A percentile compares a stretch with the other conserved stretches of the same genome.
These are phyloP conservation scores for Trametes coccinea DNA, from an alignment of 768 basidiomycete genomes.

Conservation along the genomic window DNA sequence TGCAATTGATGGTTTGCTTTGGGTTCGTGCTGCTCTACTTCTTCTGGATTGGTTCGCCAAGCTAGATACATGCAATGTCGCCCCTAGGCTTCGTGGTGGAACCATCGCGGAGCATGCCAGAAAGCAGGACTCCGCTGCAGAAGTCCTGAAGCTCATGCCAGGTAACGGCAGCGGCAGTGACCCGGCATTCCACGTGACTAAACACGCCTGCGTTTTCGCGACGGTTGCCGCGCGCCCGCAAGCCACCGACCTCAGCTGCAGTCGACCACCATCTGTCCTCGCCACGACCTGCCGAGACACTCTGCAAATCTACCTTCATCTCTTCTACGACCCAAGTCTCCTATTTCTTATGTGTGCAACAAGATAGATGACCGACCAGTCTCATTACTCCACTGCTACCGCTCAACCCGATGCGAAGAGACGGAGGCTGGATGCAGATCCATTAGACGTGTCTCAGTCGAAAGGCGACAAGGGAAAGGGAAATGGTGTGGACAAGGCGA, in stretches of 20 bases:
- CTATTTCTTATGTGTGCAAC: not conserved
- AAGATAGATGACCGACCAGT: not conserved
- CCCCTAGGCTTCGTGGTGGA: too few relatives aligned
- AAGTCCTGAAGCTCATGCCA: too few relatives aligned
- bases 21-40: too few relatives aligned
- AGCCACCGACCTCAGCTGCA: too few relatives aligned
- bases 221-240: conserved; percentile 5
- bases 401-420: not conserved
- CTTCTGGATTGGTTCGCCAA: too few relatives aligned
- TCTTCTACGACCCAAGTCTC: not conserved
- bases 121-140: too few relatives aligned
- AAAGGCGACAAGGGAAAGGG: conserved; percentile 2
- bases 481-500: conserved; percentile 7
- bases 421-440: conserved; percentile 7
- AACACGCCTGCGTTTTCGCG: conserved; percentile 19
- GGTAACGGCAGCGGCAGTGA: too few relatives aligned
- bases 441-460: not conserved
- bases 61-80: too few relatives aligned
- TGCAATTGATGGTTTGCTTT: too few relatives aligned
- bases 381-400: not conserved
- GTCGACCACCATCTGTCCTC: not conserved
- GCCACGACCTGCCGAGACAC: not conserved
- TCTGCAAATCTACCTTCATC: too few relatives aligned
- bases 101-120: too few relatives aligned
- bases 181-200: conserved; percentile 6